A percentile compares a stretch with the other conserved stretches of the same genome.
phyloP scores from a whole-genome alignment of 2,329 filamentous ascomycete species.

The Aspergillus thermomutatus region DNA sequence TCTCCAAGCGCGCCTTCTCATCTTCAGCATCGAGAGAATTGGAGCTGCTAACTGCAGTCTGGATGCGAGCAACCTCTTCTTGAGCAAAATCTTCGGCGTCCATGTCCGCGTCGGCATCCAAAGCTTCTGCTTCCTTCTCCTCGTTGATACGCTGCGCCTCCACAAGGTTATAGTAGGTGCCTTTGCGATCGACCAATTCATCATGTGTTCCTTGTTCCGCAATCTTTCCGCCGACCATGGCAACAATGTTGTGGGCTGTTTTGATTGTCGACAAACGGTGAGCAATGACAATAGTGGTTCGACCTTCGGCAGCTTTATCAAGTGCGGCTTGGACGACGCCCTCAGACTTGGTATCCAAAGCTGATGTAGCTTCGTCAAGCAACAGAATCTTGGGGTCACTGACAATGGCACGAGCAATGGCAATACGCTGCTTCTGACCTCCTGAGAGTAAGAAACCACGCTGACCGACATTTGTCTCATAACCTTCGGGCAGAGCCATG shows the following conservation, averaged over 20 bases:
- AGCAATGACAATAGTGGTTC: slow-evolving; percentile 94
- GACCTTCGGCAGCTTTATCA: slow-evolving; percentile 76
- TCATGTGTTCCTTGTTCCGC: slow-evolving; percentile 90
- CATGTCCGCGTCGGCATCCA: slow-evolving; percentile 24
- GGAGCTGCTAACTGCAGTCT: slow-evolving; percentile 30
- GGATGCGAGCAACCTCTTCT: slow-evolving; percentile 29
- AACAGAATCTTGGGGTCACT: slow-evolving; percentile 89
- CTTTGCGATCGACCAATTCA: slow-evolving; percentile 65
- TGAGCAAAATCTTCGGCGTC: slow-evolving; percentile 22
- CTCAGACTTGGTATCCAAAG: slow-evolving; percentile 91
- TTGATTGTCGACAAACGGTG: slow-evolving; percentile 93
- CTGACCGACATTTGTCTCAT: slow-evolving; percentile 93
- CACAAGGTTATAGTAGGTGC: slow-evolving; percentile 80
- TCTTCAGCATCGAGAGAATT: slow-evolving; percentile 27
- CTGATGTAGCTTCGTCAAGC: slow-evolving; percentile 91
- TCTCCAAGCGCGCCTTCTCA: slow-evolving; percentile 27
- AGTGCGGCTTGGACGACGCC: slow-evolving; percentile 90
- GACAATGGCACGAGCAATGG: slow-evolving; percentile 86
- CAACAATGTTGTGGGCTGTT: slow-evolving; percentile 92
- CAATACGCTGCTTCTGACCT: slow-evolving; percentile 95
- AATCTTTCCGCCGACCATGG: slow-evolving; percentile 81
- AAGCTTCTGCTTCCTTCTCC: slow-evolving; percentile 41
- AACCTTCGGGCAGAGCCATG: slow-evolving; percentile 74
- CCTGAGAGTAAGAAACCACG: slow-evolving; percentile 88
- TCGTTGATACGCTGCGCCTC: slow-evolving; percentile 78